Percentiles rank a stretch among this genome's conserved stretches.
Evolutionary conservation across 495 filamentous ascomycete species (phyloP).

Genomic region (Hamigera avellanea): DNA sequence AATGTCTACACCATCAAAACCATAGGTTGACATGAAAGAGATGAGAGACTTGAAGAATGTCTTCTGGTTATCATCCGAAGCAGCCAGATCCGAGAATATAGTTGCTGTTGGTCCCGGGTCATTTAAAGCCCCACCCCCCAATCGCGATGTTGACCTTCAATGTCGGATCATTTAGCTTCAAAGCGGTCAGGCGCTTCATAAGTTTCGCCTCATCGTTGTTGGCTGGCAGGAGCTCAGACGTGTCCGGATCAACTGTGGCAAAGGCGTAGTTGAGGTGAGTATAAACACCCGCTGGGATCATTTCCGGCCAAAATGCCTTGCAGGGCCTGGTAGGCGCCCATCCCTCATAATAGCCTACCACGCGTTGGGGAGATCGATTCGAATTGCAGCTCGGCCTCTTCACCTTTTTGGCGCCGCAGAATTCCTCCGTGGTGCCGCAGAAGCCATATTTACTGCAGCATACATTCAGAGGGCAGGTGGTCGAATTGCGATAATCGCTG

Average conservation of each 20-base stretch:
- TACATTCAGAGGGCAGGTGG: conserved; percentile 22
- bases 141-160: conserved; percentile 32
- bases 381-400: conserved; percentile 2
- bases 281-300: conserved; percentile 7
- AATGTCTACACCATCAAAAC: conserved; percentile 45
- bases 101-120: conserved; percentile 13
- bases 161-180: conserved; percentile 16
- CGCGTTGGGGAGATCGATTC: neutral
- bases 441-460: conserved; percentile 23
- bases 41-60: conserved; percentile 31
- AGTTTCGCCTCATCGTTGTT: conserved; percentile 9
- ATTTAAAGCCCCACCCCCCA: conserved; percentile 32
- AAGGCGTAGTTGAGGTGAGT: conserved; percentile 40
- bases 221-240: conserved; percentile 15
- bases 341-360: conserved; percentile 17
- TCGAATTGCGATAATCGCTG: neutral
- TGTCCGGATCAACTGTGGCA: conserved; percentile 23
- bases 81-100: conserved; percentile 20
- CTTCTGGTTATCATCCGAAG: conserved; percentile 16
- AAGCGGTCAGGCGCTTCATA: conserved; percentile 17
- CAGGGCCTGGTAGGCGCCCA: conserved; percentile 8
- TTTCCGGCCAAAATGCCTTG: conserved; percentile 7
- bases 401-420: conserved; percentile 8
- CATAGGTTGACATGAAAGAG: conserved; percentile 32
- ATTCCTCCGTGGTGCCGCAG: conserved; percentile 20